These are phyloP conservation scores for Fusarium paranaense DNA, from an alignment of 2,329 filamentous ascomycete species.

Conservation along the genomic window DNA sequence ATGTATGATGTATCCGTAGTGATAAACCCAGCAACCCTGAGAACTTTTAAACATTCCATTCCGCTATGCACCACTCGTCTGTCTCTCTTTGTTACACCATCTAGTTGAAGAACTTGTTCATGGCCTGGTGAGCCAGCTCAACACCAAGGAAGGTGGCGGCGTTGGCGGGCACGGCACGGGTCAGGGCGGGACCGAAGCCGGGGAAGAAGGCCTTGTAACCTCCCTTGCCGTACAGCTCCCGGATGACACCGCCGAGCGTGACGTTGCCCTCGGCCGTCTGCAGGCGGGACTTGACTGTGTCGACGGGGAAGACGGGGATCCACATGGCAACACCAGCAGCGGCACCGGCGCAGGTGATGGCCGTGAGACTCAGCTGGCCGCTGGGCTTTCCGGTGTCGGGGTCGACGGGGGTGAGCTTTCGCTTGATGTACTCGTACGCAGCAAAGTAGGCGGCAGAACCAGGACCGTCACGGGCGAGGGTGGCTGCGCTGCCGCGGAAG, in stretches of 20 bases:
- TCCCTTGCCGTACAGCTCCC: constrained; percentile 83
- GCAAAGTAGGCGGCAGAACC: constrained; percentile 97
- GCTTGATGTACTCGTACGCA: constrained; percentile 96
- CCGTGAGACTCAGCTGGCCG: constrained; percentile 83
- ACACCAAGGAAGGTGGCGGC: constrained; percentile 93
- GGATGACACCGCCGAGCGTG: constrained; percentile 82
- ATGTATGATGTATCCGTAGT: neutral
- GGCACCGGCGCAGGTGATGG: constrained; percentile 87
- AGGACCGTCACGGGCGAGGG: constrained; percentile 91
- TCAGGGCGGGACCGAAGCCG: constrained; percentile 91
- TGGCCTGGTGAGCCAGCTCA: constrained; percentile 84
- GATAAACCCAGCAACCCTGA: constrained; percentile 10
- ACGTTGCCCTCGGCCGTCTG: constrained; percentile 91
- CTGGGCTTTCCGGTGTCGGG: constrained; percentile 75
- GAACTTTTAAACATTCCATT: constrained; percentile 21
- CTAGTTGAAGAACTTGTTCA: constrained; percentile 76
- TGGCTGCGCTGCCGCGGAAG: constrained; percentile 91
- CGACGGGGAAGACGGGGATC: constrained; percentile 97
- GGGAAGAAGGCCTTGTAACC: constrained; percentile 96
- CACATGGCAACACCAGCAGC: constrained; percentile 97
- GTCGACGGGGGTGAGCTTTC: constrained; percentile 84
- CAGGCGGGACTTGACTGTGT: constrained; percentile 94
- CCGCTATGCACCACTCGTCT: neutral
- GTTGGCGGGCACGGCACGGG: constrained; percentile 94
- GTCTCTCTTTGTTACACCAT: neutral